A percentile compares a stretch with the other conserved stretches of the same genome.
Conservation (phyloP, 768 basidiomycete genomes). For the Dictyophora rubrovolvata region DNA sequence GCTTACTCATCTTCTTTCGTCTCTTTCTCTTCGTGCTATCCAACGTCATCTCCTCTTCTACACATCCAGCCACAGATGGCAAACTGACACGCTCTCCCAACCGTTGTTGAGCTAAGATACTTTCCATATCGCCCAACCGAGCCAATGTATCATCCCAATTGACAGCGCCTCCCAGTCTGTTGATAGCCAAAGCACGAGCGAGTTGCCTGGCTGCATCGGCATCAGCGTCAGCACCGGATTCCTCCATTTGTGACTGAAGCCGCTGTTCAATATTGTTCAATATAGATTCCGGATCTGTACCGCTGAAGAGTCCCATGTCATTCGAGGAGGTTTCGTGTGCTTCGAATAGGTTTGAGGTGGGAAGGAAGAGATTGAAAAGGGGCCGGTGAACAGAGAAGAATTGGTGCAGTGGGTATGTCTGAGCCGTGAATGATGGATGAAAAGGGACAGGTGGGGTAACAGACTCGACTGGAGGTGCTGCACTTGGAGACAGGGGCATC, state of each 20-base stretch:
- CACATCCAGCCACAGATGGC: constrained; percentile 13
- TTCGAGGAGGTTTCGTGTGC: constrained; percentile 15
- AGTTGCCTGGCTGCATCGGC: constrained; percentile 73
- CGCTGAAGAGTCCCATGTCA: not conserved
- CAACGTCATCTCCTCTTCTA: constrained; percentile 56
- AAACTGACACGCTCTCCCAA: constrained; percentile 42
- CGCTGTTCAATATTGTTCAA: constrained; percentile 2
- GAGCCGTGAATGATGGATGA: constrained; percentile 50
- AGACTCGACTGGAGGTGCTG: not conserved
- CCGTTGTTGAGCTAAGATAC: constrained; percentile 38
- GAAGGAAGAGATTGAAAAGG: constrained; percentile 56
- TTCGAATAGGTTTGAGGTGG: constrained; percentile 46
- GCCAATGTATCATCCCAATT: constrained; percentile 63
- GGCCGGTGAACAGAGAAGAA: constrained; percentile 81
- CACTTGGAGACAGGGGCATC: not conserved
- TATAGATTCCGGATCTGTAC: not conserved
- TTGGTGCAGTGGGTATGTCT: constrained; percentile 71
- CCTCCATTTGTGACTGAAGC: constrained; percentile 30
- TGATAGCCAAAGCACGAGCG: constrained; percentile 63
- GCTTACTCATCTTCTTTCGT: constrained; percentile 94
- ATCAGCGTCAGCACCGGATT: constrained; percentile 58
- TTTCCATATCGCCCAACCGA: constrained; percentile 50
- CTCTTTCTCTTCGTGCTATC: constrained; percentile 81
- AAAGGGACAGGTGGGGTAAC: constrained; percentile 15
- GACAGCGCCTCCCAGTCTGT: constrained; percentile 46